Percentiles rank a stretch among this genome's conserved stretches.
Conservation (phyloP, 2,329 filamentous ascomycete species). For the Calonectria henricotiae region DNA sequence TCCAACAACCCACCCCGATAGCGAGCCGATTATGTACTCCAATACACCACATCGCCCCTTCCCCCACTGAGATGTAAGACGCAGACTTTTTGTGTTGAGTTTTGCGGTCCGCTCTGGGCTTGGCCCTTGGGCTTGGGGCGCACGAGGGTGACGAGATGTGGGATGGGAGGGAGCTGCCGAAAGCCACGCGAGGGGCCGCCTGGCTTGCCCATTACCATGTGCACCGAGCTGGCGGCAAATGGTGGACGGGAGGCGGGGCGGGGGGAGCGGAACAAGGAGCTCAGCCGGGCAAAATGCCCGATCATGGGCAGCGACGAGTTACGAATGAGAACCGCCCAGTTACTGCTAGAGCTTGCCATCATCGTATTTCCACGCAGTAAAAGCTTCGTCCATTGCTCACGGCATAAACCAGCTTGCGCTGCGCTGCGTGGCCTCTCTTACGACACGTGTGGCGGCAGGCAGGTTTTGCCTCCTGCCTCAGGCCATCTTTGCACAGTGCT, state of each 20-base stretch:
- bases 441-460: conserved; percentile 28
- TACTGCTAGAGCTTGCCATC: conserved; percentile 11
- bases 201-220: conserved; percentile 13
- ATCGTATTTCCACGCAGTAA: conserved; percentile 11
- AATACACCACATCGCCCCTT: conserved; percentile 6
- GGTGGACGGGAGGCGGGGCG: conserved; percentile 24
- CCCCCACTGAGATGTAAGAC: conserved; percentile 3
- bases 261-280: conserved; percentile 24
- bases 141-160: conserved; percentile 4
- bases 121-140: conserved; percentile 1
- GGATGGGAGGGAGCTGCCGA: conserved; percentile 32
- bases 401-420: conserved; percentile 4
- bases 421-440: neutral
- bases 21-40: conserved; percentile 10
- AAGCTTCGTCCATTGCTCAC: neutral
- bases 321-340: conserved; percentile 20
- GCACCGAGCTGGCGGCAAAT: neutral
- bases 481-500: conserved; percentile 6
- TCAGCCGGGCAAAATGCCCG: conserved; percentile 32
- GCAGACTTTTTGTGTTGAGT: conserved; percentile 2
- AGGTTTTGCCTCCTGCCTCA: conserved; percentile 20
- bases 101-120: conserved; percentile 14
- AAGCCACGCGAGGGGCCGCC: conserved; percentile 32
- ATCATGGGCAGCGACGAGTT: conserved; percentile 2
- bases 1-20: conserved; percentile 19